These are phyloP conservation scores for Rhodomyrtus tomentosa DNA, from an alignment of 345 rosid genomes.

Conservation along the genomic window DNA sequence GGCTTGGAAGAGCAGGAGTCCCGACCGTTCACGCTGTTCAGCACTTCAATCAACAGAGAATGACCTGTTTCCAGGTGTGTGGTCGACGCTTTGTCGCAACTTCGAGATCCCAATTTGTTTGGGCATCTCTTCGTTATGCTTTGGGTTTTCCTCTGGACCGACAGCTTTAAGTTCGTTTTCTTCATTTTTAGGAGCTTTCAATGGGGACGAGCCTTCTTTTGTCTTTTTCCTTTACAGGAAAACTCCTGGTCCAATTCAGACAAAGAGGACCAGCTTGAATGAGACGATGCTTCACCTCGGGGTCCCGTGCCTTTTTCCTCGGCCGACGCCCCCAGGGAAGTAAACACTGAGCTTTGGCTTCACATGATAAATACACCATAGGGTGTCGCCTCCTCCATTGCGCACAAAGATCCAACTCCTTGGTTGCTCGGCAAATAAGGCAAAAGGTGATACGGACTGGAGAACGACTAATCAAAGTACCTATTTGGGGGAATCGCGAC, in stretches of 20 bases:
- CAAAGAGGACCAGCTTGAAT: background rate
- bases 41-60: background rate
- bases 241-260: background rate
- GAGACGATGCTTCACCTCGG: background rate
- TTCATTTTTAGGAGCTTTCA: background rate
- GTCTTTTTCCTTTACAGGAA: background rate
- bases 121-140: background rate
- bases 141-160: background rate
- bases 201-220: background rate
- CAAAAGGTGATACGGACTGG: background rate
- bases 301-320: background rate
- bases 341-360: background rate
- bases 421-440: background rate
- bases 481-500: background rate
- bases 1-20: background rate
- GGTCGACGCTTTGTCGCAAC: background rate
- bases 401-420: too few relatives aligned
- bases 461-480: background rate
- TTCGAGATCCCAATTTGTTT: background rate
- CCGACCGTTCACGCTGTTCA: background rate
- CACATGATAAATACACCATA: background rate
- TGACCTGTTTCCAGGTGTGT: background rate
- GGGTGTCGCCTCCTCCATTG: too few relatives aligned
- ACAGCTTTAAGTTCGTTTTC: background rate
- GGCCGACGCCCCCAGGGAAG: background rate